Conservation (phyloP, 345 rosid genomes). For the Corchorus capsularis region DNA sequence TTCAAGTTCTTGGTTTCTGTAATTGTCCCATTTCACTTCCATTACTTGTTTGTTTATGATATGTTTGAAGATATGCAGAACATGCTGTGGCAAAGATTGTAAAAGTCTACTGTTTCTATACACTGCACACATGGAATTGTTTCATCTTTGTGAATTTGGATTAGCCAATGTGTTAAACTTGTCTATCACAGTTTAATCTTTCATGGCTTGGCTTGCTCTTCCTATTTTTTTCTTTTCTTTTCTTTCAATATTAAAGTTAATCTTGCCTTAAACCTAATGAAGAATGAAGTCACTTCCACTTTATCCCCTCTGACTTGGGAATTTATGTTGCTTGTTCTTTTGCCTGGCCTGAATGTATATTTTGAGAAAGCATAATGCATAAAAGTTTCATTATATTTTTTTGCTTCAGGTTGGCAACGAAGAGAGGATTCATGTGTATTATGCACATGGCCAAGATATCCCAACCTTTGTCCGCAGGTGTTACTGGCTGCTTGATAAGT, state of each 20-base stretch:
- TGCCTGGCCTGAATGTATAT: constrained; percentile 7
- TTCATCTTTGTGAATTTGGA: neutral
- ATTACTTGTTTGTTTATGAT: neutral
- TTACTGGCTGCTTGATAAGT: constrained; percentile 99
- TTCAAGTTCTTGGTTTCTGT: neutral
- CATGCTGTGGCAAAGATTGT: neutral
- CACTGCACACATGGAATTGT: no score
- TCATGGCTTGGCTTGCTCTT: neutral
- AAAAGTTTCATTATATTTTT: constrained; percentile 8
- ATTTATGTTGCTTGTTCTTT: constrained; percentile 2
- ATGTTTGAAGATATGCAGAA: neutral
- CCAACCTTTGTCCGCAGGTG: constrained; percentile 97
- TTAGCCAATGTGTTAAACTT: neutral
- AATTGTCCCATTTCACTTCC: neutral
- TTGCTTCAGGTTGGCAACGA: constrained; percentile 77
- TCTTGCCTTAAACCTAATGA: neutral
- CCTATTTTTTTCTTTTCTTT: neutral
- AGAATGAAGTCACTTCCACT: neutral
- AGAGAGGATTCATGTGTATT: constrained; percentile 98
- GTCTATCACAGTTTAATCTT: neutral
- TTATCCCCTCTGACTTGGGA: neutral
- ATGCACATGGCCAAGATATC: constrained; percentile 92
- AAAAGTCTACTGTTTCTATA: neutral
- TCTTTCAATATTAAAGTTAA: neutral
- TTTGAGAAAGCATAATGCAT: neutral